Percentiles rank a stretch among this genome's conserved stretches.
Conservation (phyloP, 176 grass and related monocot species). For the Hyparrhenia diplandra region DNA sequence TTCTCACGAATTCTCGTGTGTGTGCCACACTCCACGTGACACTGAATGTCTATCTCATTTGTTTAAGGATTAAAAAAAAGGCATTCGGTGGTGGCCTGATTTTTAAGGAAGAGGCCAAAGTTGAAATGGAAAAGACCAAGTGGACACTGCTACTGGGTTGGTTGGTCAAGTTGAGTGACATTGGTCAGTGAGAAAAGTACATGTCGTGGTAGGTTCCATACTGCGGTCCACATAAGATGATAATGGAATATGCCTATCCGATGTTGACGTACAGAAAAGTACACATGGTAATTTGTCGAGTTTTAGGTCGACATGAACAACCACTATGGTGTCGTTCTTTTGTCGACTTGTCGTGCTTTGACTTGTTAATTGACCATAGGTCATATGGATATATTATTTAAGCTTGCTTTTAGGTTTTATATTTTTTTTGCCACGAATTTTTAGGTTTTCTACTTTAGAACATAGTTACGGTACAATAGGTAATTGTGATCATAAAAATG, state of each 20-base stretch:
- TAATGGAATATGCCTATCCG: accelerated
- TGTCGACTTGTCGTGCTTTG: background rate
- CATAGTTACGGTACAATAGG: too few relatives aligned
- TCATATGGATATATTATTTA: accelerated
- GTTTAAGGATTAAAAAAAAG: background rate
- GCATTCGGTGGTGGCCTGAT: accelerated
- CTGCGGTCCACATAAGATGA: background rate
- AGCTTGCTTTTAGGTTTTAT: accelerated
- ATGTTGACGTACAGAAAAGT: accelerated
- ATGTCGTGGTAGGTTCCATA: accelerated
- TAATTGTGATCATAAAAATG: background rate
- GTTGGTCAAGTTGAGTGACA: background rate
- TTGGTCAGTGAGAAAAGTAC: background rate
- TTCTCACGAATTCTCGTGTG: background rate
- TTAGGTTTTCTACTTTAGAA: background rate
- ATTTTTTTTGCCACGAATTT: too few relatives aligned
- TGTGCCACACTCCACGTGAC: accelerated
- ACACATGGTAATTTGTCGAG: accelerated
- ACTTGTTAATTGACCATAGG: background rate
- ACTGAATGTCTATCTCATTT: accelerated
- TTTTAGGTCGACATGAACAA: background rate
- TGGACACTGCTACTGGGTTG: background rate
- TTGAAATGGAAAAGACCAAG: background rate
- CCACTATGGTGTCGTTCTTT: too few relatives aligned
- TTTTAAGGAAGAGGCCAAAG: background rate